These are phyloP conservation scores for Cladosporium sp. DNA, from an alignment of 2,329 filamentous ascomycete species.

Conservation along the genomic window DNA sequence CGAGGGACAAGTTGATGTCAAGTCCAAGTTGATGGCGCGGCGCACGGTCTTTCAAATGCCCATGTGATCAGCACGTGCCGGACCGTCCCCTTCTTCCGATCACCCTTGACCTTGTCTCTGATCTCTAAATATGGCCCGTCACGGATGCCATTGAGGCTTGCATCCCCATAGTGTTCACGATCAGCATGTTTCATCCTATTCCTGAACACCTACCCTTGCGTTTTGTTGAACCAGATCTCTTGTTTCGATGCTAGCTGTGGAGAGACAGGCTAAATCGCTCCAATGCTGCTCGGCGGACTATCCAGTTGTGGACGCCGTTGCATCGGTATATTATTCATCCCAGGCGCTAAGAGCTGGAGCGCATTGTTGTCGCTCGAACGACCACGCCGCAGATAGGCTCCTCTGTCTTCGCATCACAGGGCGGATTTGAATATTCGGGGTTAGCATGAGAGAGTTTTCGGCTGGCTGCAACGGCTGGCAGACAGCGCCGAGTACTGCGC, in stretches of 20 bases:
- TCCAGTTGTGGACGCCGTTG: neutral
- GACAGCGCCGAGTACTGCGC: too few relatives aligned
- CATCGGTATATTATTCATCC: neutral
- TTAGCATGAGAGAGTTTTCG: neutral
- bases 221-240: neutral
- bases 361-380: neutral
- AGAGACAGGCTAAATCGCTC: neutral
- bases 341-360: neutral
- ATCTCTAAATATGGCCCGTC: neutral
- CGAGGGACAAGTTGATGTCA: too few relatives aligned
- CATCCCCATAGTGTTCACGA: slow-evolving; percentile 1
- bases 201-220: neutral
- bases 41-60: neutral
- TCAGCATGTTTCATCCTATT: neutral
- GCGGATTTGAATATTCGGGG: neutral
- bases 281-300: neutral
- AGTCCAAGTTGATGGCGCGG: neutral
- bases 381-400: neutral
- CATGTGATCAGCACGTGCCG: neutral
- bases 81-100: neutral
- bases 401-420: too few relatives aligned
- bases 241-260: too few relatives aligned
- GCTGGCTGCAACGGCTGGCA: neutral
- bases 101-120: neutral
- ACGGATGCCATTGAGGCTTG: slow-evolving; percentile 1